Evolutionary conservation across 148 eudicot species (phyloP).

Genomic region (Tetragonia tetragonoides): DNA sequence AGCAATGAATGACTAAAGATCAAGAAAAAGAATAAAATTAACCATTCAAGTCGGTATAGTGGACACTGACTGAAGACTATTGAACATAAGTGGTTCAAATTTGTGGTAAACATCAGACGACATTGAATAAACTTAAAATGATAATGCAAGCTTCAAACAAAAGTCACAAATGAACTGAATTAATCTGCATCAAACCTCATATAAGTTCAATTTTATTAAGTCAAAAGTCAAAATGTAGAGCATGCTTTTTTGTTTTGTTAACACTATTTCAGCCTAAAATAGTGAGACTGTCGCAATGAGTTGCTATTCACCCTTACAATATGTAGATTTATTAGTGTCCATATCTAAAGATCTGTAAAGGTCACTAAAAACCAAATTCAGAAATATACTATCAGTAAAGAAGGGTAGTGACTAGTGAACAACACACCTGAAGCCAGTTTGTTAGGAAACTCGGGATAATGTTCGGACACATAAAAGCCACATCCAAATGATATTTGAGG

Average conservation of each 20-base stretch:
- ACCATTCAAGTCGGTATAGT: not conserved
- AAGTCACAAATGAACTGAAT: not conserved
- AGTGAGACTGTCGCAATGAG: not conserved
- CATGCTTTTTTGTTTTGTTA: too few relatives aligned
- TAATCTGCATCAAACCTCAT: constrained; percentile 46
- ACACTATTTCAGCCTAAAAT: too few relatives aligned
- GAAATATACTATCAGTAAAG: too few relatives aligned
- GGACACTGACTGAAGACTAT: not conserved
- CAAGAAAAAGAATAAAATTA: not conserved
- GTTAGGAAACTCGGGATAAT: constrained; percentile 7
- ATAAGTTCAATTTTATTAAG: too few relatives aligned
- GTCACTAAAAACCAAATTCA: not conserved
- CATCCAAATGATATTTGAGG: too few relatives aligned
- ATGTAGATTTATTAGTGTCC: not conserved
- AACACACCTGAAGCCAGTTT: too few relatives aligned
- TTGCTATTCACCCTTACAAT: not conserved
- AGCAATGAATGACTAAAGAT: not conserved
- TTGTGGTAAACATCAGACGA: not conserved
- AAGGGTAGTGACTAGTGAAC: too few relatives aligned
- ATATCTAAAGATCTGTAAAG: not conserved
- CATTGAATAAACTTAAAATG: not conserved
- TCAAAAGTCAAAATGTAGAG: too few relatives aligned
- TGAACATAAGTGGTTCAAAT: too few relatives aligned
- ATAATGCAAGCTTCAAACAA: constrained; percentile 3
- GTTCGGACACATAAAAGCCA: too few relatives aligned